Evolutionary conservation across 768 basidiomycete genomes (phyloP), one percentile per base, ranked within the genome.

Genomic region (Harrya chromipes): DNA sequence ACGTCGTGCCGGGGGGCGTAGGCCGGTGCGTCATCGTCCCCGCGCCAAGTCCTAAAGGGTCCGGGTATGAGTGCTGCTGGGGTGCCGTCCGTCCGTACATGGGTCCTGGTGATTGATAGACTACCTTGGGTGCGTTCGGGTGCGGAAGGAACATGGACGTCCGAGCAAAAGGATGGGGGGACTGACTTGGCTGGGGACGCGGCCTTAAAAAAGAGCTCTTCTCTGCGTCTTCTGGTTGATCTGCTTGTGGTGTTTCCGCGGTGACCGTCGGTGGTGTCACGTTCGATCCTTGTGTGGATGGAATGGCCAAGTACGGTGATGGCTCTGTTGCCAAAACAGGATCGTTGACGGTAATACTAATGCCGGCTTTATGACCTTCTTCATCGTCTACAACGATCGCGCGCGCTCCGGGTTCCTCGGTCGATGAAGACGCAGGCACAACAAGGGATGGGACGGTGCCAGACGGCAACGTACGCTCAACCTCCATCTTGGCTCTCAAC

Each of bases 101-200:
- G 4, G 83, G 83, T 0, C 83, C 83, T 2, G 68, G 65, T 2
- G 62, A 63, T 14, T 51, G 60, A 37, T 23, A 29, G 2, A 44
- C 51, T 27, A 66, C 53, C 47, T 77, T 80, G 8, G 79, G 79
- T 4, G 79, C 80, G 61, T 77, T 76, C 1, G 79, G 79, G 55
- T 81, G 79, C 0, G 79, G 79, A 33, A 76, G 67, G 53, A 81
- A 81, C 19, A 79, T 55, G 43, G 74, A 75, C 17, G 70, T 65
- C 20, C 76, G 70, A 11, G 55, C 41, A 42, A 70, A 63, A 2
- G 65, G 61, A 33, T 66, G 65, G 3, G 60, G 48, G 6, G 53
- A 40, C 26, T 17, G 13, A 35, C 38, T 55, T 49, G 53, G 53
- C 43, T 41, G 52, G 26, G 56, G 65, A 8, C 63, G 71, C 37